These are phyloP conservation scores for Rhizophora apiculata DNA, from an alignment of 345 rosid genomes.

Conservation along the genomic window DNA sequence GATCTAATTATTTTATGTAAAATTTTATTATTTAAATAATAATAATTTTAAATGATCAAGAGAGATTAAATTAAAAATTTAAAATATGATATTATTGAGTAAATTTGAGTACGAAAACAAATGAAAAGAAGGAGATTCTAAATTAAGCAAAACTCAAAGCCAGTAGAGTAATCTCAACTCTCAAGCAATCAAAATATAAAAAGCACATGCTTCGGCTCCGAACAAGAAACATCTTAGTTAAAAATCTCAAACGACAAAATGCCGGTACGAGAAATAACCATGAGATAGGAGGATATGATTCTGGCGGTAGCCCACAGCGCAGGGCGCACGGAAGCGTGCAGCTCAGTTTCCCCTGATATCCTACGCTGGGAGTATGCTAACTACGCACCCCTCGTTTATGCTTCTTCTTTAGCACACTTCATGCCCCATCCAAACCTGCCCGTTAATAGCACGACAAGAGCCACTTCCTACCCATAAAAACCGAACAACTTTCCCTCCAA, in stretches of 20 bases:
- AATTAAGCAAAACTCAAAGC: not conserved
- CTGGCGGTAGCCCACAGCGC: slow-evolving; percentile 1
- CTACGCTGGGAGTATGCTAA: not conserved
- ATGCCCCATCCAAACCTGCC: slow-evolving; percentile 53
- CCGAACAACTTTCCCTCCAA: slow-evolving; percentile 51
- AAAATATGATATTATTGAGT: no score
- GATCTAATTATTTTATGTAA: no score
- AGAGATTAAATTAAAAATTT: no score
- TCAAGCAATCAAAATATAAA: no score
- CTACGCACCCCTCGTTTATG: slow-evolving; percentile 11
- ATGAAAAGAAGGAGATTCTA: no score
- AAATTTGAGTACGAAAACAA: no score
- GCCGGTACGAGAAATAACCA: not conserved
- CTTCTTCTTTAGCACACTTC: slow-evolving; percentile 4
- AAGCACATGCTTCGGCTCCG: no score
- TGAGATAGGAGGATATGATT: not conserved
- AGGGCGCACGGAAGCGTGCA: slow-evolving; percentile 15
- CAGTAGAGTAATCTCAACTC: not conserved
- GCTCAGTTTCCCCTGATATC: not conserved
- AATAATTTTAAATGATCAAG: no score
- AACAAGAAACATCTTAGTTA: not conserved
- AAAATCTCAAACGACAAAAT: not conserved
- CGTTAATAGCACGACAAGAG: slow-evolving; percentile 69
- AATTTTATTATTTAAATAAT: no score
- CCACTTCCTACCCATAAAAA: slow-evolving; percentile 54